Base-by-base conservation (phyloP, 2,329 filamentous ascomycete species). In the Chrysoporthe austroafricana region DNA sequence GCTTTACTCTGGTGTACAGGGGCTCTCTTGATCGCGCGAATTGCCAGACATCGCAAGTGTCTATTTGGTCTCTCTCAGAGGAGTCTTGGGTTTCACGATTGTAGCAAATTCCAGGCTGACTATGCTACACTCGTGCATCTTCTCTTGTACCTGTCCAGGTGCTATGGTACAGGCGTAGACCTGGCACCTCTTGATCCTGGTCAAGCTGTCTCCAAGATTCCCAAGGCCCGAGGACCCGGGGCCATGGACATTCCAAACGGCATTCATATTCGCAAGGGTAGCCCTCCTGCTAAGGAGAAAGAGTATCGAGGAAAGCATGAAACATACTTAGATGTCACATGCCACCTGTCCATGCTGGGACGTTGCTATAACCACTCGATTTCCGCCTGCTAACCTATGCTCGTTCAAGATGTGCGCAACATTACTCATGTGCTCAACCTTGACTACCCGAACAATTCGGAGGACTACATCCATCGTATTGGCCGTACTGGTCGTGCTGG, bases 351-450 rank as follows among this genome's bases (percentile, higher is more conserved):
- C 79, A 76, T 81, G 85, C 85, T 88, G 86, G 86, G 87, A 84
- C 80, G 81, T 87, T 89, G 86, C 85, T 85, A 85, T 84, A 82
- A 80, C 77, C 75, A 76, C 75, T 77, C 76, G 79, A 79, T 77
- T 81, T 80, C 85, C 84, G 83, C 82, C 85, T 87, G 84, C 93
- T 97, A 96, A 97, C 92, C 86, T 88, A 81, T 86, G 56, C 56
- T 79, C 84, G 80, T 85, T 77, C 79, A 97, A 98, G 96, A 99
- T 91, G 96, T 99, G 86, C 95, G 94, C 85, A 97, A 99, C 88
- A 99, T 99, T 86, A 98, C 96, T 84, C 96, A 99, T 85, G 96
- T 99, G 84, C 88, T 99, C 85, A 98, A 98, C 90, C 97, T 98
- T 92, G 96, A 98, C 82, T 98, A 98, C 83, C 95, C 95, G 81